phyloP scores from a whole-genome alignment of 768 basidiomycete species.

The Ramaria rubella region DNA sequence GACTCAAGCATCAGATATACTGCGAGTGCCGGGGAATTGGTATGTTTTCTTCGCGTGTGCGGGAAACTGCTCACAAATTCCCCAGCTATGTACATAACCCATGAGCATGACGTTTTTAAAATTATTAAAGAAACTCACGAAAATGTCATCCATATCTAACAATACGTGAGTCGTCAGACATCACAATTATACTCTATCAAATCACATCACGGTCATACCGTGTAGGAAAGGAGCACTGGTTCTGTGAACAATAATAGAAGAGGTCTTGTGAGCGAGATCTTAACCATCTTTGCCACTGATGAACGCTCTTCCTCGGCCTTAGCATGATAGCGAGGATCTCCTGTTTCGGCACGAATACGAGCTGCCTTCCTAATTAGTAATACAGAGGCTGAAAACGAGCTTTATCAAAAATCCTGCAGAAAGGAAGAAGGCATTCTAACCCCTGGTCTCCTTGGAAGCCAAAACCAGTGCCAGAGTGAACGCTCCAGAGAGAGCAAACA shows the following conservation, averaged over 20 bases:
- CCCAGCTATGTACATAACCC: background rate
- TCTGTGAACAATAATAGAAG: background rate
- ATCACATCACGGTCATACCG: background rate
- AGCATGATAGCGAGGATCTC: background rate
- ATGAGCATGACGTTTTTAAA: background rate
- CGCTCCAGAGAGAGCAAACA: background rate
- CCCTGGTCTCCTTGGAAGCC: slow-evolving; percentile 3
- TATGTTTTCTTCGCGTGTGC: background rate
- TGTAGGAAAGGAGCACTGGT: slow-evolving; percentile 1
- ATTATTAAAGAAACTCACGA: background rate
- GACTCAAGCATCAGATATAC: slow-evolving; percentile 5
- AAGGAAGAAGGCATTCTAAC: background rate
- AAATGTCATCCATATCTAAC: slow-evolving; percentile 7
- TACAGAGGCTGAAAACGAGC: background rate
- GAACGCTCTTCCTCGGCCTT: slow-evolving; percentile 6
- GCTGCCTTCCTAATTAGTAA: slow-evolving; percentile 1
- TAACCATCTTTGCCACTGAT: background rate
- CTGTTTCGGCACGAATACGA: background rate
- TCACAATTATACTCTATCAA: background rate
- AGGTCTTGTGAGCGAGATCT: background rate
- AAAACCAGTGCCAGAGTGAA: background rate
- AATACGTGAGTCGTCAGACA: too few relatives aligned
- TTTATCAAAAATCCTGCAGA: background rate
- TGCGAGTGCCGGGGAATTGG: background rate
- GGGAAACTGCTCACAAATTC: background rate